phyloP scores from a whole-genome alignment of 208 protist genomes.

The Blastocrithidia nonstop region DNA sequence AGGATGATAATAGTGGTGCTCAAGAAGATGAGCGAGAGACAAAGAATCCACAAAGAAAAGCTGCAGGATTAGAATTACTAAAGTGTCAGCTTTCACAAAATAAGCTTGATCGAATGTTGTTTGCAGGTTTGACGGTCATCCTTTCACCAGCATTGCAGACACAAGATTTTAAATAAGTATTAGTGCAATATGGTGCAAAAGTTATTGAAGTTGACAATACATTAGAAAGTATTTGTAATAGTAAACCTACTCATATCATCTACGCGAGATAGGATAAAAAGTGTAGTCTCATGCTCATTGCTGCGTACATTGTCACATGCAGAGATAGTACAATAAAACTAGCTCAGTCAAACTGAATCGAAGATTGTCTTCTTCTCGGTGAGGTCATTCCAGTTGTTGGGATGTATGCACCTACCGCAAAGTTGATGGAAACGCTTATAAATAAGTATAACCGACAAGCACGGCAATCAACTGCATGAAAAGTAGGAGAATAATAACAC shows the following conservation, averaged over 20 bases:
- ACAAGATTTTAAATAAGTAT: constrained; percentile 14
- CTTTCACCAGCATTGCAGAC: constrained; percentile 35
- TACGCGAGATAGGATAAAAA: constrained; percentile 73
- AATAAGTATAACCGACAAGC: constrained; percentile 44
- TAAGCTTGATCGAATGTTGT: constrained; percentile 49
- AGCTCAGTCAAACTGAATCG: constrained; percentile 51
- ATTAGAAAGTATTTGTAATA: too few species aligned
- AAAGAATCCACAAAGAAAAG: constrained; percentile 11
- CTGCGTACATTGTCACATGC: constrained; percentile 14
- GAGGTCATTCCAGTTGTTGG: constrained; percentile 52
- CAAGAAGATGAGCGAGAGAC: constrained; percentile 16
- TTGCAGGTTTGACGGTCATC: constrained; percentile 47
- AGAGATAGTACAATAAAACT: constrained; percentile 17
- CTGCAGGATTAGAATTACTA: constrained; percentile 45
- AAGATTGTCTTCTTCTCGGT: constrained; percentile 74
- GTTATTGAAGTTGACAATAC: constrained; percentile 16
- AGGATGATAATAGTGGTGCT: constrained; percentile 32
- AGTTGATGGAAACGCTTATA: constrained; percentile 63
- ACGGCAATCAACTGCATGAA: not conserved
- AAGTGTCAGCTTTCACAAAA: constrained; percentile 40
- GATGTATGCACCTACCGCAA: constrained; percentile 60
- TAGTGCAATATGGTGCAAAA: constrained; percentile 46
- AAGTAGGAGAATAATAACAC: not conserved
- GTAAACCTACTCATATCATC: constrained; percentile 59
- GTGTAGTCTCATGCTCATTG: constrained; percentile 41